phyloP scores from a whole-genome alignment of 768 basidiomycete species.

The Leucocoprinus leucothites region DNA sequence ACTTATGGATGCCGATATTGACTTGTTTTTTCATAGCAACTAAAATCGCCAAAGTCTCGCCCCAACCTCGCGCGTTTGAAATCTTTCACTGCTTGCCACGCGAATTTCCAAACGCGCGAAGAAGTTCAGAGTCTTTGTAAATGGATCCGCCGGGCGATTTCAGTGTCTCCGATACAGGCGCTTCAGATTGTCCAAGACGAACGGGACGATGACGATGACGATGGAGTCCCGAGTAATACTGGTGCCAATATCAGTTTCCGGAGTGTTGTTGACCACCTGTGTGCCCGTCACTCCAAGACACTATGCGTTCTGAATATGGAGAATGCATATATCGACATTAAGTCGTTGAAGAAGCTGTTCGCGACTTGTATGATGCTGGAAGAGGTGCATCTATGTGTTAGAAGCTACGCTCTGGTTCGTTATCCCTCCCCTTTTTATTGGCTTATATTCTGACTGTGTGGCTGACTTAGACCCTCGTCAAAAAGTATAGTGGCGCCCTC shows the following conservation, averaged over 20 bases:
- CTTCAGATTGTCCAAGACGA: constrained; percentile 27
- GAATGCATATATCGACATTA: constrained; percentile 27
- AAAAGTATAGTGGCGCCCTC: constrained; percentile 18
- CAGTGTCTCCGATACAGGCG: constrained; percentile 29
- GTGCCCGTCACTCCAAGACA: constrained; percentile 26
- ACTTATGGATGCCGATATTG: not conserved
- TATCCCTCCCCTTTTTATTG: constrained; percentile 3
- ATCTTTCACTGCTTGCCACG: constrained; percentile 23
- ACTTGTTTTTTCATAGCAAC: constrained; percentile 32
- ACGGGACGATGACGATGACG: constrained; percentile 17
- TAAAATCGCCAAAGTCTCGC: constrained; percentile 26
- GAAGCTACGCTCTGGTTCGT: constrained; percentile 31
- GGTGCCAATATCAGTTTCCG: constrained; percentile 25
- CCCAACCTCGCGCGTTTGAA: constrained; percentile 21
- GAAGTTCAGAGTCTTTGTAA: constrained; percentile 32
- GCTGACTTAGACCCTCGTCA: constrained; percentile 23
- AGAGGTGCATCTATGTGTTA: constrained; percentile 28
- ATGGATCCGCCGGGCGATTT: constrained; percentile 38
- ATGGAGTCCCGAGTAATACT: not conserved
- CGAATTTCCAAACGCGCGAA: constrained; percentile 14
- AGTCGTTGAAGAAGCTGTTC: constrained; percentile 26
- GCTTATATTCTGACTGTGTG: not conserved
- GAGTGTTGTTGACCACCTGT: constrained; percentile 37
- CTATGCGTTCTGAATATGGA: constrained; percentile 31
- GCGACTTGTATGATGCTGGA: constrained; percentile 31